Evolutionary conservation across 495 filamentous ascomycete species (phyloP), one percentile per base, ranked within the genome.

Genomic region (Podospora anserina): DNA sequence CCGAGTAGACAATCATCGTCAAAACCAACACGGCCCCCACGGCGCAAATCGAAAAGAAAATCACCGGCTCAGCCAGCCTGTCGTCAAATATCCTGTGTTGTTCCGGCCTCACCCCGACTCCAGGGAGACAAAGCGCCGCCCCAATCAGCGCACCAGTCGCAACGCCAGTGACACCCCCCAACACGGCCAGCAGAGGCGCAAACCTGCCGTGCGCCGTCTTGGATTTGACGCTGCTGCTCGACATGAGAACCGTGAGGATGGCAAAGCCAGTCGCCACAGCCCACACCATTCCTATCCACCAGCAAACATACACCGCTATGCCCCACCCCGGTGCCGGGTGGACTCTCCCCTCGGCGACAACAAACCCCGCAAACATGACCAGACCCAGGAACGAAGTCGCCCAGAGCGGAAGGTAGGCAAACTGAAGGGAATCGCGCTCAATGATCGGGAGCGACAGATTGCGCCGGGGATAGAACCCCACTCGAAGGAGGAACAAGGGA

Each of bases 251-350:
- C 0, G 26, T 68, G 6, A 70, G 30, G 23, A 69, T 65, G 64
- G 67, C 56, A 27, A 72, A 16, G 16, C 61, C 58, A 1, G 56
- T 61, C 0, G 32, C 55, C 5, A 26, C 49, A 3, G 53, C 57
- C 70, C 70, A 72, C 20, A 15, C 56, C 5, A 58, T 64, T 6
- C 68, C 62, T 11, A 68, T 18, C 70, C 70, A 72, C 70, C 70
- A 70, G 20, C 61, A 34, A 5, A 62, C 65, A 18, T 70, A 72
- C 26, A 53, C 64, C 15, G 53, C 55, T 39, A 27, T 49, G 1
- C 19, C 6, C 67, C 62, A 60, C n/a, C 26, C 34, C 5, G 5
- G 16, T 53, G 20, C 32, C 2, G 18, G 30, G 2, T 2, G 13
- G 5, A 27, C 58, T 39, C 27, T 61, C 19, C 62, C 53, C 3